phyloP scores from a whole-genome alignment of 1,284 basidiomycete species.

The Rhodotorula sp. region DNA sequence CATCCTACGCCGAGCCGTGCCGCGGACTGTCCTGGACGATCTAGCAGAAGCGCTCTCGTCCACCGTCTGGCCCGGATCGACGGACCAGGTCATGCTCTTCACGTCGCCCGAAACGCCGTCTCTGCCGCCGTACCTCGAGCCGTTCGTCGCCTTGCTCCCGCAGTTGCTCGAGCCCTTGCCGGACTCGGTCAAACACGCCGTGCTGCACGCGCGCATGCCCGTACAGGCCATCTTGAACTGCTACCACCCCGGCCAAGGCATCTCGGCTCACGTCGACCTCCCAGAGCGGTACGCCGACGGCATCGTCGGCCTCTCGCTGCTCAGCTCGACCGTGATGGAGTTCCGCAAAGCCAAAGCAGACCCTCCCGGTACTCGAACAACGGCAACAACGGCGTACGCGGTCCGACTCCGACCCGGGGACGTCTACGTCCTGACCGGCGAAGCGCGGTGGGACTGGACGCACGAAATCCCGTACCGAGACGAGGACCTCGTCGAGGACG shows the following conservation, averaged over 20 bases:
- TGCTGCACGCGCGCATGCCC: slow-evolving; percentile 54
- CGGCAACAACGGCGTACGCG: not conserved
- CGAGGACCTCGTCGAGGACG: slow-evolving; percentile 43
- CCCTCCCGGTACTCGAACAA: not conserved
- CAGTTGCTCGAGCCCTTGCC: slow-evolving; percentile 56
- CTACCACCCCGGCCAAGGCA: slow-evolving; percentile 74
- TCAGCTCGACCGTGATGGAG: slow-evolving; percentile 69
- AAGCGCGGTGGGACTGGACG: slow-evolving; percentile 68
- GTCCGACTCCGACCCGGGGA: slow-evolving; percentile 60
- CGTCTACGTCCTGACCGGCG: slow-evolving; percentile 67
- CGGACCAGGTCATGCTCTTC: slow-evolving; percentile 65
- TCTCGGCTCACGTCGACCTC: slow-evolving; percentile 72
- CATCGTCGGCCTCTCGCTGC: slow-evolving; percentile 72
- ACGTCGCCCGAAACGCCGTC: slow-evolving; percentile 41
- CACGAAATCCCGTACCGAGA: slow-evolving; percentile 61
- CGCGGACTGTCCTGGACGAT: slow-evolving; percentile 24
- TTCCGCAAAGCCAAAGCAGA: slow-evolving; percentile 50
- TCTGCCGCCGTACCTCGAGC: slow-evolving; percentile 59
- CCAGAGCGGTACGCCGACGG: slow-evolving; percentile 72
- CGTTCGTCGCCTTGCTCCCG: slow-evolving; percentile 59
- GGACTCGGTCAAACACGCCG: slow-evolving; percentile 49
- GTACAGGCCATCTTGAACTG: slow-evolving; percentile 76
- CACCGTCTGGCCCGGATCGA: slow-evolving; percentile 18
- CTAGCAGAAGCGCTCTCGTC: slow-evolving; percentile 5
- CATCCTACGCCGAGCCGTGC: slow-evolving; percentile 29